Conservation (phyloP, 768 basidiomycete species). For the Russula ochroleuca region DNA sequence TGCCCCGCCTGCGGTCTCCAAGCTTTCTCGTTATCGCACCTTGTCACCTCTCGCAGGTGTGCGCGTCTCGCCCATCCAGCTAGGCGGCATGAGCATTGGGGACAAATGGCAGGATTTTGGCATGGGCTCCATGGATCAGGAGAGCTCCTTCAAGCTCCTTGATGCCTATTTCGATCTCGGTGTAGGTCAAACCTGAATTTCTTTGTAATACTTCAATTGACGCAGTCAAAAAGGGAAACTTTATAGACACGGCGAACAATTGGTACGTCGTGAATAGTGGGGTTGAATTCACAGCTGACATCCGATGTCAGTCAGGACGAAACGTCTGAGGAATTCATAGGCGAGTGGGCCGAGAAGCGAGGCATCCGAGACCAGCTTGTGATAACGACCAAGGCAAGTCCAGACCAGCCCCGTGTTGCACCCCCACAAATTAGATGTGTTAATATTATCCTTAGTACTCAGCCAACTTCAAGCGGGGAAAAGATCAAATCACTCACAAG, state of each 20-base stretch:
- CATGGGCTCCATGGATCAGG: slow-evolving; percentile 37
- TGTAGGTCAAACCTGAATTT: background rate
- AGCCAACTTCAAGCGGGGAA: slow-evolving; percentile 27
- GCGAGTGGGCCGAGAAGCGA: slow-evolving; percentile 41
- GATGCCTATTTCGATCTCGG: slow-evolving; percentile 38
- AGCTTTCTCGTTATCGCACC: slow-evolving; percentile 34
- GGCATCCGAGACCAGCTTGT: slow-evolving; percentile 40
- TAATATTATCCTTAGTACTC: slow-evolving; percentile 29
- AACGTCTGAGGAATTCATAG: slow-evolving; percentile 37
- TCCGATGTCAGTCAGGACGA: slow-evolving; percentile 29
- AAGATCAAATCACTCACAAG: slow-evolving; percentile 30
- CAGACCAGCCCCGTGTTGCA: background rate
- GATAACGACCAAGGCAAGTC: slow-evolving; percentile 30
- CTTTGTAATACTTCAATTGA: background rate
- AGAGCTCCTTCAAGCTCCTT: slow-evolving; percentile 38
- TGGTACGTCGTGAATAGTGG: slow-evolving; percentile 29
- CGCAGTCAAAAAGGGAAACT: slow-evolving; percentile 29
- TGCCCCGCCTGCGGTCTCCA: slow-evolving; percentile 28
- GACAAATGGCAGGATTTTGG: slow-evolving; percentile 36
- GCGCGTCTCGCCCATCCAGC: slow-evolving; percentile 38
- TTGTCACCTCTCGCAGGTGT: slow-evolving; percentile 37
- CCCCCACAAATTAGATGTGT: background rate
- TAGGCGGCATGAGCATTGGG: slow-evolving; percentile 41
- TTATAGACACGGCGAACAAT: slow-evolving; percentile 38
- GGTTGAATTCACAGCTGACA: background rate